Base-by-base conservation (phyloP, 768 basidiomycete genomes). In the Calocybe gangraenosa region DNA sequence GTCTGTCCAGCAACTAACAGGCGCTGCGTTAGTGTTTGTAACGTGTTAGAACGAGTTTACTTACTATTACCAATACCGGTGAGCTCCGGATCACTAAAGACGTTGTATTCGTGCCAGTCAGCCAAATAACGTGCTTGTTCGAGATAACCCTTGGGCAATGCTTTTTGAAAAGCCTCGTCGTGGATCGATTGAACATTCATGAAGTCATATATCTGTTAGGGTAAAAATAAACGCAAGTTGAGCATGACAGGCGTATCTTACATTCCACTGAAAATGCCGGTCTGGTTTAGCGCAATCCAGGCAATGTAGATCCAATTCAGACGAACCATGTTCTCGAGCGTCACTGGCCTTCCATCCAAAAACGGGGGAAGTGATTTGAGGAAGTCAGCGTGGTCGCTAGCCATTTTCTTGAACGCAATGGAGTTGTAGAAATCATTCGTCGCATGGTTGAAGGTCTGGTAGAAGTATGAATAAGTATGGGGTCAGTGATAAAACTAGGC, bases 161-260 rank as follows among this genome's bases (percentile, higher is more conserved):
- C 48, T 0, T 64, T 42, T 7, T 65, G 56, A 49, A 85, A 89
- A 0, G 68, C 70, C 21, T 66, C 66, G 47, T 87, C 81, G 61
- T 90, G 84, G 40, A 84, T 82, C 36, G 55, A 71, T 53, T 84
- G 72, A 40, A 88, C 83, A 56, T 86, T 87, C 72, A 88, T 80
- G 51, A 75, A 88, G 53, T 87, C 82, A 57, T 65, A 87, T 40
- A 86, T 74, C 82, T 84, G 18, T 17, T 18, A 20, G 32, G 31
- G 11, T 42, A 33, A 10, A 36, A 2, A 30, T 38, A 21, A 19
- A 11, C 25, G 5, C 25, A 28, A 28, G 9, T 45, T 22, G 8
- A 17, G 25, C 15, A 10, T 8, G 19, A 14, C 30, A 21, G 46
- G 42, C 18, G 21, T 6, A 9, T 37, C 62, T 61, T 40, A 72